Evolutionary conservation across 2,329 filamentous ascomycete genomes (phyloP).

Genomic region (Clonostachys byssicola): DNA sequence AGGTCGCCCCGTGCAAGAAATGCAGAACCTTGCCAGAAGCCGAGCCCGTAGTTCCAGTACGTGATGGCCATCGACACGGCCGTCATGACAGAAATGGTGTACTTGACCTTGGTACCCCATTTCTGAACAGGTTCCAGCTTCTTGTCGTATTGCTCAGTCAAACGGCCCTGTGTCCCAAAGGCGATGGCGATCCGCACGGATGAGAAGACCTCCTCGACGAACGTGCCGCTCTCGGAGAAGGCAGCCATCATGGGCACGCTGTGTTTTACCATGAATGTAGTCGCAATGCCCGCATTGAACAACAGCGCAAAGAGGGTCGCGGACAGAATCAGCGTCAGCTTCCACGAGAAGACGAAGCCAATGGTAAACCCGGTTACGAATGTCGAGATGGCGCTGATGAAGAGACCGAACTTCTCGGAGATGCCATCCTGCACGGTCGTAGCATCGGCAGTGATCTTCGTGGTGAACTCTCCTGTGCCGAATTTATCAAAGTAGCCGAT

Average conservation of each 20-base stretch:
- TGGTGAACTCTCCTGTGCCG: slow-evolving; percentile 89
- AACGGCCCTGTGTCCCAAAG: slow-evolving; percentile 87
- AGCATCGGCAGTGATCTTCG: slow-evolving; percentile 89
- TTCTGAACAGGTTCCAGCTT: slow-evolving; percentile 23
- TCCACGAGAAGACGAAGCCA: slow-evolving; percentile 88
- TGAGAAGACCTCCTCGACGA: slow-evolving; percentile 61
- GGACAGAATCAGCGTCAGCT: slow-evolving; percentile 80
- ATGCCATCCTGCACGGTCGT: slow-evolving; percentile 93
- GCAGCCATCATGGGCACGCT: slow-evolving; percentile 74
- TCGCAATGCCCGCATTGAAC: slow-evolving; percentile 69
- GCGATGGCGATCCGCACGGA: slow-evolving; percentile 89
- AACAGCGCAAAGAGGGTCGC: slow-evolving; percentile 72
- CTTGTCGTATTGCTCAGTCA: slow-evolving; percentile 65
- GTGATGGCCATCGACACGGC: slow-evolving; percentile 56
- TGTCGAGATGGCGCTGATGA: slow-evolving; percentile 70
- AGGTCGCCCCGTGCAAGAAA: slow-evolving; percentile 58
- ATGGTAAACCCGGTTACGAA: slow-evolving; percentile 90
- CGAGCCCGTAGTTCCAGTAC: slow-evolving; percentile 79
- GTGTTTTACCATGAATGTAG: slow-evolving; percentile 72
- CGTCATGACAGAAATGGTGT: slow-evolving; percentile 57
- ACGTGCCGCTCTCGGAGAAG: slow-evolving; percentile 79
- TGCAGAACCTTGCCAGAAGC: slow-evolving; percentile 88
- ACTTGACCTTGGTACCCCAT: slow-evolving; percentile 43
- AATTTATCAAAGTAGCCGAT: slow-evolving; percentile 92
- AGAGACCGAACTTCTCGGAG: slow-evolving; percentile 81